Conservation (phyloP, 371 early-diverging fungal species). For the Gilbertella persicaria region DNA sequence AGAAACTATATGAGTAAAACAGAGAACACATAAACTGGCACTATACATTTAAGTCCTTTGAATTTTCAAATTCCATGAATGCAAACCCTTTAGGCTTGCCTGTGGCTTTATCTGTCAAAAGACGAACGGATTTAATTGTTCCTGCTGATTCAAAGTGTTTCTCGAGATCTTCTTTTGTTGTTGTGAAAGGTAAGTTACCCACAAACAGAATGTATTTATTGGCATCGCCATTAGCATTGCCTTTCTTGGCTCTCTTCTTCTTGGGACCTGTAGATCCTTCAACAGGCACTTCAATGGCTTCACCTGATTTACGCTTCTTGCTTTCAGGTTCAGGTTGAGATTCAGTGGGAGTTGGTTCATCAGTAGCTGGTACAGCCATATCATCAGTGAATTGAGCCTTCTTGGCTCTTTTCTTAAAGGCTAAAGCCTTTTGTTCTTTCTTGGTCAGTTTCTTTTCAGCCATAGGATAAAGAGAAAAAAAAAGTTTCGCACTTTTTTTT, state of each 20-base stretch:
- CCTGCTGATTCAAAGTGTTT: slow-evolving; percentile 65
- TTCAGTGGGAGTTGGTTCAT: slow-evolving; percentile 12
- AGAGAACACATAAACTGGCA: too few species aligned
- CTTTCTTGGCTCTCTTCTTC: slow-evolving; percentile 21
- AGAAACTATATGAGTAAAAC: slow-evolving; percentile 3
- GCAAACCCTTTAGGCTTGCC: slow-evolving; percentile 79
- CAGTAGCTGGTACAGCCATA: slow-evolving; percentile 50
- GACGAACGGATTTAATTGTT: slow-evolving; percentile 60
- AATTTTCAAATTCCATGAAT: slow-evolving; percentile 71
- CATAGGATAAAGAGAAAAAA: too few species aligned
- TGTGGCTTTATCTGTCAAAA: slow-evolving; percentile 74
- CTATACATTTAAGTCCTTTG: slow-evolving; percentile 55
- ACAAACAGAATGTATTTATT: slow-evolving; percentile 74
- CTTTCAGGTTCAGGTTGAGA: not conserved
- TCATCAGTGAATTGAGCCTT: slow-evolving; percentile 43
- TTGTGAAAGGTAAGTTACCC: slow-evolving; percentile 71
- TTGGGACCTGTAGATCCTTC: slow-evolving; percentile 7
- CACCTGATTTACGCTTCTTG: slow-evolving; percentile 25
- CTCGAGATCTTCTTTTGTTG: slow-evolving; percentile 66
- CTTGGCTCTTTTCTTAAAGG: slow-evolving; percentile 64
- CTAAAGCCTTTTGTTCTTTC: slow-evolving; percentile 65
- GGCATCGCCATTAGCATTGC: slow-evolving; percentile 22
- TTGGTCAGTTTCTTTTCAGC: slow-evolving; percentile 62
- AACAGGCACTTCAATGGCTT: slow-evolving; percentile 16
- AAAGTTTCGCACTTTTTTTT: too few species aligned